Evolutionary conservation across 805 yeast genomes (phyloP), one percentile per base, ranked within the genome.

Genomic region (Kodamaea leandrae): DNA sequence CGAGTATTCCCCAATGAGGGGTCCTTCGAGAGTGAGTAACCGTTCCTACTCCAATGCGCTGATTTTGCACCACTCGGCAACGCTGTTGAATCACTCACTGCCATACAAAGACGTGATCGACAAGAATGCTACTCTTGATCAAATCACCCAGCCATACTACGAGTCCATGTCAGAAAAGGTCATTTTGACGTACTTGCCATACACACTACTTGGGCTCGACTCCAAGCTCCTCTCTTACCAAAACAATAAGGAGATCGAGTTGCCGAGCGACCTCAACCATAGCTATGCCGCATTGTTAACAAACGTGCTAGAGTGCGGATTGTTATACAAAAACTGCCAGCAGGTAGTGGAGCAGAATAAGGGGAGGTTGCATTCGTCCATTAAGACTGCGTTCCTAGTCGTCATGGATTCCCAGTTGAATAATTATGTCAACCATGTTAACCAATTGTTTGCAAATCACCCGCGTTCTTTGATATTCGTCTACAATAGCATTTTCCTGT

Each of bases 291-390:
- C 80, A 0, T 51, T 80, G 19, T 57, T 86, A 23, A 77, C 73
- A 42, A 58, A 70, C 19, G 61, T 85, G 1, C 64, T 83, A 29
- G 96, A 89, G 57, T 83, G 88, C 1, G 91, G 86, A 0, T 60
- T 89, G 24, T 61, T 88, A 2, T 86, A 76, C 60, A 71, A 73
- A 38, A 58, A 66, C 32, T 59, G 87, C 25, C 59, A 57, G 4
- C 42, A 38, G 12, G 50, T 54, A 15, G 47, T 72, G 9, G 64
- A 50, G 16, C 37, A 52, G 32, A 57, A 47, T 12, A 60, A 48
- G 50, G 61, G 44, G 42, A 52, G 50, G 4, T 49, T 54, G 15
- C 46, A 56, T 17, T 75, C 83, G 3, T 82, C 85, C 6, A 70
- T 83, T 12, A 77, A 77, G 45, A 79, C 78, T 27, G 84, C 95